Evolutionary conservation across 1,139 yeast genomes (phyloP), one percentile per base, ranked within the genome.

Genomic region (Pichia sp.): DNA sequence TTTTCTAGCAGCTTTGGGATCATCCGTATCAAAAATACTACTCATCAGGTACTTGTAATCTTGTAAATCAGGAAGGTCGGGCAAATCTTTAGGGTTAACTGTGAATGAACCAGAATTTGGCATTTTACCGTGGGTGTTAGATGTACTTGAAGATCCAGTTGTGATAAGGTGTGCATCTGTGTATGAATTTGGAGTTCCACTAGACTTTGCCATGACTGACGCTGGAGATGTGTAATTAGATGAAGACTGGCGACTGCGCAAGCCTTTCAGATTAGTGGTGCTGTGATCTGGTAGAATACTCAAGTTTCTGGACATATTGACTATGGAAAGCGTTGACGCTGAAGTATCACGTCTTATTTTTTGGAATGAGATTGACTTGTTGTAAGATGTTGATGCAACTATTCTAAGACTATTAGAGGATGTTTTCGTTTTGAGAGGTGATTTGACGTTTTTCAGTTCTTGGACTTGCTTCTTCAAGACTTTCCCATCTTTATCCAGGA

Each of bases 361-460:
- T 22, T 51, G 56, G 46, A 63, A 61, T 0, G 66, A 57, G 21
- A 63, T 58, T 12, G 60, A 55, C 45, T 58, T 64, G 38, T 60
- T 62, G 33, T 51, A 59, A 1, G 66, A 58, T 2, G 66, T 56
- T 16, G 56, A 52, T 3, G 69, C 63, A 3, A 61, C 62, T 8
- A 60, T 50, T 31, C 17, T 20, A 4, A 15, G n/a, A 18, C 28
- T 44, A 58, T 56, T 48, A 60, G 62, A 4, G 55, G 53, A 10
- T 48, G 62, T 28, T 47, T 53, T 45, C 28, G 45, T 18, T 31
- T 39, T 39, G 12, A 19, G 31, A 11, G 34, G 23, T 3, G 36
- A 25, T 9, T 29, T 20, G n/a, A 33, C 38, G 9, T 41, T 33
- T 31, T 50, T 39, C 25, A 48, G 44, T 26, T 37, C 35, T 28